Evolutionary conservation across 495 filamentous ascomycete genomes (phyloP).

Genomic region (Rusavskia elegans): DNA sequence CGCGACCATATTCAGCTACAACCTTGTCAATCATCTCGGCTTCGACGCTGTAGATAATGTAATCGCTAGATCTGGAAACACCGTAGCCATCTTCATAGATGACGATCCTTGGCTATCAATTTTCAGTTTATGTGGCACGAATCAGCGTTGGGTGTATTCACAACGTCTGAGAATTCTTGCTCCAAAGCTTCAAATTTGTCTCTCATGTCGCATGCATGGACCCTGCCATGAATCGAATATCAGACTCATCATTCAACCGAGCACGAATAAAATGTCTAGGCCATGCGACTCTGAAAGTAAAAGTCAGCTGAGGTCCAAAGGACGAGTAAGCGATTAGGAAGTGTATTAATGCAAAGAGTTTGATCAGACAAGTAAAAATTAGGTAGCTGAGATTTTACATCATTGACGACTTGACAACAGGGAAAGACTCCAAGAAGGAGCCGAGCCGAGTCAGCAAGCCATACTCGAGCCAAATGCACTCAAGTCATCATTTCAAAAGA

Average conservation of each 20-base stretch:
- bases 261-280: too few relatives aligned
- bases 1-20: constrained; percentile 74
- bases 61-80: constrained; percentile 87
- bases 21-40: constrained; percentile 75
- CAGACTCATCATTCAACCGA: neutral
- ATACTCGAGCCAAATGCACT: constrained; percentile 99
- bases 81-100: constrained; percentile 86
- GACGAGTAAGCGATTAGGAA: neutral
- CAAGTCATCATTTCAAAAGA: constrained; percentile 74
- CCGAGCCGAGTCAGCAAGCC: constrained; percentile 25
- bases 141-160: constrained; percentile 23
- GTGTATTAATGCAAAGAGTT: too few relatives aligned
- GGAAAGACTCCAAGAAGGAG: constrained; percentile 36
- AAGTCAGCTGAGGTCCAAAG: neutral
- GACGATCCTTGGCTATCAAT: constrained; percentile 45
- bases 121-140: too few relatives aligned
- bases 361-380: constrained; percentile 69
- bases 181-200: constrained; percentile 65
- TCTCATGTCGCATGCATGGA: constrained; percentile 84
- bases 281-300: too few relatives aligned
- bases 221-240: constrained; percentile 31
- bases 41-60: constrained; percentile 95
- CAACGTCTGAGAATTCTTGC: constrained; percentile 61
- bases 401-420: constrained; percentile 47
- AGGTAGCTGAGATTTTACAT: constrained; percentile 99